Evolutionary conservation across 2,329 filamentous ascomycete genomes (phyloP).

Genomic region (Colletotrichum falcatum): DNA sequence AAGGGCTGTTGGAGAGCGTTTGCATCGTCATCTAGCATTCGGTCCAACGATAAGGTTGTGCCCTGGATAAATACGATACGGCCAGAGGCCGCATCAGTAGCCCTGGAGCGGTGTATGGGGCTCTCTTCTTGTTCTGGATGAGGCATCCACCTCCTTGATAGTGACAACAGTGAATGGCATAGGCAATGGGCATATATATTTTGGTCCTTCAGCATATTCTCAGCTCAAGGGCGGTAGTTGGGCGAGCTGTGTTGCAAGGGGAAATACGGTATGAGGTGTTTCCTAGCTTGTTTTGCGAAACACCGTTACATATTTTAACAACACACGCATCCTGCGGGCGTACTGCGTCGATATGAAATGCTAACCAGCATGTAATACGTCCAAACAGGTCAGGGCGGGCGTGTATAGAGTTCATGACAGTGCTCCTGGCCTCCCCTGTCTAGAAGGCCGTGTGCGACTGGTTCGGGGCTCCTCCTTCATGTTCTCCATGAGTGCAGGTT

Average conservation of each 20-base stretch:
- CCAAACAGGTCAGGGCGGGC: not conserved
- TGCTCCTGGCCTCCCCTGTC: not conserved
- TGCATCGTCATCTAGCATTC: conserved; percentile 3
- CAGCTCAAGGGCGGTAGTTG: not conserved
- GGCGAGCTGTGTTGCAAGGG: conserved; percentile 10
- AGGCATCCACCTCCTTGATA: not conserved
- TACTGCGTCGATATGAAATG: not conserved
- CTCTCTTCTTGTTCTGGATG: not conserved
- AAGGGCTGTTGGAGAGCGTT: not conserved
- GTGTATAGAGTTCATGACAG: not conserved
- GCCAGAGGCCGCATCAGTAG: not conserved
- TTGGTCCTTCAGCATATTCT: not conserved
- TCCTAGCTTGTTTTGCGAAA: not conserved
- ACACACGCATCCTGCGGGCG: not conserved
- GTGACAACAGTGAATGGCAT: not conserved
- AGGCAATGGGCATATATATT: not conserved
- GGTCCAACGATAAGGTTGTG: not conserved
- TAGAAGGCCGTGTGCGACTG: no score
- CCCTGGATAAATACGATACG: not conserved
- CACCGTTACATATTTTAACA: not conserved
- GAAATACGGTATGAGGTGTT: not conserved
- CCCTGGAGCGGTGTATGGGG: not conserved
- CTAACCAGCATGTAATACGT: not conserved
- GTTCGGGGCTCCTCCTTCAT: not conserved
- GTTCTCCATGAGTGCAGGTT: not conserved